These are phyloP conservation scores for Antitrichia curtipendula DNA, from an alignment of 225 moss, liverwort and hornwort species.

Conservation along the genomic window DNA sequence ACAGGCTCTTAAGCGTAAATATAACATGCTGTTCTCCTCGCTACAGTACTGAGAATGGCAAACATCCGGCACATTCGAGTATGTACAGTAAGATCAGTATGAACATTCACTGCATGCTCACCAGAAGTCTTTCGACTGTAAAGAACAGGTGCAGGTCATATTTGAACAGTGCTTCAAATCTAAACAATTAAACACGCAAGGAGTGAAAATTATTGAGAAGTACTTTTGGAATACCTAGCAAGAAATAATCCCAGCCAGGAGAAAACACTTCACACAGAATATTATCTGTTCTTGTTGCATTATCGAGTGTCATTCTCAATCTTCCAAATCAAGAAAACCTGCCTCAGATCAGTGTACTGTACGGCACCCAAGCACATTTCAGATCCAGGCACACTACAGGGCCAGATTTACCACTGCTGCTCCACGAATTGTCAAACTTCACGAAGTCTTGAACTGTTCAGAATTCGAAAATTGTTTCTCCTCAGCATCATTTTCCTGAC, in stretches of 20 bases:
- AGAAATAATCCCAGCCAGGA: not conserved
- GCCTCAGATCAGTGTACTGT: too few relatives aligned
- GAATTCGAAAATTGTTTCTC: not conserved
- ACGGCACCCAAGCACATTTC: too few relatives aligned
- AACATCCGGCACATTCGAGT: not conserved
- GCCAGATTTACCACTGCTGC: not conserved
- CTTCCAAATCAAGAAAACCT: too few relatives aligned
- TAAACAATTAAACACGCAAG: accelerated
- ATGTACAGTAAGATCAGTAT: too few relatives aligned
- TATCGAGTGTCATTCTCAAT: too few relatives aligned
- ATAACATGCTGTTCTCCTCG: accelerated
- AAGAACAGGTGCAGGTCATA: accelerated
- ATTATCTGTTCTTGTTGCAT: too few relatives aligned
- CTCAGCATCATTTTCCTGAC: not conserved
- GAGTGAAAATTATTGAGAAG: accelerated
- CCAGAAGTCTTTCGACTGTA: too few relatives aligned
- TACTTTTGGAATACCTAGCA: too few relatives aligned
- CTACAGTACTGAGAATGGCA: too few relatives aligned
- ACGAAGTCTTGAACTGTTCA: not conserved
- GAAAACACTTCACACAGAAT: accelerated
- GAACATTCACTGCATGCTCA: too few relatives aligned
- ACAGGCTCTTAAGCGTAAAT: too few relatives aligned
- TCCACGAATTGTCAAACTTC: not conserved
- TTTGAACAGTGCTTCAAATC: not conserved
- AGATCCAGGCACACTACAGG: accelerated